Base-by-base conservation (phyloP, 202 grass and related monocot species). In the Miscanthus sacchariflorus region DNA sequence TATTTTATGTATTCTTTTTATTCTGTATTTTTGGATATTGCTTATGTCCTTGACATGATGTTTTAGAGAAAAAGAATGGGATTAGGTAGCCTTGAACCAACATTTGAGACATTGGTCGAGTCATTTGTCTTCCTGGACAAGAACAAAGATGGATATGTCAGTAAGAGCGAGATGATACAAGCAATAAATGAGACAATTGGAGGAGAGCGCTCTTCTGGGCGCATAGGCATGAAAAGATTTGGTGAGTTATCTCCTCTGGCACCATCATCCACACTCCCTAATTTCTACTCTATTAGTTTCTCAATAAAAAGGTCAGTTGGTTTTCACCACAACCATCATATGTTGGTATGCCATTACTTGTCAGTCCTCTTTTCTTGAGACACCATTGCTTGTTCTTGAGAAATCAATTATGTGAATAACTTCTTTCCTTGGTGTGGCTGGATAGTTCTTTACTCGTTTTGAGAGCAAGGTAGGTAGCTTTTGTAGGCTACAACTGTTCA, bases 131-230 rank as follows among this genome's bases (percentile, higher is more conserved):
- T 99, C 88, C 88, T 99, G 93, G 97, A 99, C 78, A 88, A 95
- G 87, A 99, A 99, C 89, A 97, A 96, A 86, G 97, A 99, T 91
- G 97, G 97, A 13, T 99, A 99, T 93, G 97, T 99, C 76, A 97
- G 97, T 81, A 99, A 89, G 88, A 93, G 85, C 27, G 97, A 99
- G 91, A 93, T 97, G 91, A 91, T 99, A 36, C 86, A 97, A 88
- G 91, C 97, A 48, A 97, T 99, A 89, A 99, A 99, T 50, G 97
- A 99, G 88, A 99, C 97, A 5, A 91, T 54, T 54, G 77, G 79
- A 82, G 97, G 97, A 33, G 97, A 99, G 77, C 97, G 97, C 45
- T 99, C 97, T 81, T 99, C 97, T 52, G 97, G 94, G 56, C 93
- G 94, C 81, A 99, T 99, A 72, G 97, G 92, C 67, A 79, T 99